phyloP scores from a whole-genome alignment of 2,329 filamentous ascomycete species.

The Ascocoryne sarcoides region DNA sequence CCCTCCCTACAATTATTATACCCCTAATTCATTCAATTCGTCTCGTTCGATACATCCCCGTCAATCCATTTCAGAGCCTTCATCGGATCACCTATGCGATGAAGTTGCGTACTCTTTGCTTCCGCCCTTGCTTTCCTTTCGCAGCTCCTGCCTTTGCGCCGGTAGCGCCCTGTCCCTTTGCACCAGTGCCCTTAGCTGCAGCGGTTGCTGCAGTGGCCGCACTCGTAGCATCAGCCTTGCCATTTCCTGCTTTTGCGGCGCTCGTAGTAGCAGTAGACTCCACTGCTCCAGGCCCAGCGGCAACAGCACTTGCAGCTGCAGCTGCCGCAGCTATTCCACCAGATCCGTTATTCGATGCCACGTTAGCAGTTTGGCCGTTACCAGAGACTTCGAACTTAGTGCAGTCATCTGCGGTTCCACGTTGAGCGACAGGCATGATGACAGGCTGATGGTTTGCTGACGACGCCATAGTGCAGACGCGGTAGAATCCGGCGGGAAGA shows the following conservation, averaged over 20 bases:
- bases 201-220: neutral
- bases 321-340: slow-evolving; percentile 14
- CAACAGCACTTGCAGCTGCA: slow-evolving; percentile 9
- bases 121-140: neutral
- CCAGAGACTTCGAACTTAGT: slow-evolving; percentile 33
- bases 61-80: neutral
- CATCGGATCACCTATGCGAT: neutral
- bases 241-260: neutral
- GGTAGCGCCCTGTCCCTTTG: neutral
- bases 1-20: neutral
- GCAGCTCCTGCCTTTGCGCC: neutral
- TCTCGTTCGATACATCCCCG: neutral
- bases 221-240: neutral
- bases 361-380: slow-evolving; percentile 15
- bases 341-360: slow-evolving; percentile 13
- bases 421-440: slow-evolving; percentile 36
- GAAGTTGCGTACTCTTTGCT: neutral
- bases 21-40: no score
- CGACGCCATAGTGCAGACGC: slow-evolving; percentile 36
- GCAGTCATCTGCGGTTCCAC: slow-evolving; percentile 37
- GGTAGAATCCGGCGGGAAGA: slow-evolving; percentile 34
- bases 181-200: neutral
- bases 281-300: slow-evolving; percentile 7
- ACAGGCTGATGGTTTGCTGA: slow-evolving; percentile 36
- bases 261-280: neutral